These are phyloP conservation scores for Trichocladium antarcticum DNA, from an alignment of 495 filamentous ascomycete species.

Conservation along the genomic window DNA sequence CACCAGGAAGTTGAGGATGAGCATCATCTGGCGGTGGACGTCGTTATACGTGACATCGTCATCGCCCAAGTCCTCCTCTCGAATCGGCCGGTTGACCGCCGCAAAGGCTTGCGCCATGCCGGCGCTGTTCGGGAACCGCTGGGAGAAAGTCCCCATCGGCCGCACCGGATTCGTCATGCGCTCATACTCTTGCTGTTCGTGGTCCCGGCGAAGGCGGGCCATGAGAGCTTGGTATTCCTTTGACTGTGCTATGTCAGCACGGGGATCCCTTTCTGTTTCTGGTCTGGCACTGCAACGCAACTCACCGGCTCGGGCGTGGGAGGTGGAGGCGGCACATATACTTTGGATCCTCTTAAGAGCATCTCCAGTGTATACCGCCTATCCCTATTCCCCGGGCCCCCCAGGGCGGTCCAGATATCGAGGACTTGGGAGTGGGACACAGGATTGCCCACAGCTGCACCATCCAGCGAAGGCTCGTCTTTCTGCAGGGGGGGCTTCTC, in stretches of 20 bases:
- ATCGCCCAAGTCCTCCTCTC: slow-evolving; percentile 34
- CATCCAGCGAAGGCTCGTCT: slow-evolving; percentile 34
- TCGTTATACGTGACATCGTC: slow-evolving; percentile 54
- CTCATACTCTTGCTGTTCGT: slow-evolving; percentile 69
- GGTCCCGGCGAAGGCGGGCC: slow-evolving; percentile 66
- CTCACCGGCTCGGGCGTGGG: slow-evolving; percentile 70
- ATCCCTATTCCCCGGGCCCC: slow-evolving; percentile 16
- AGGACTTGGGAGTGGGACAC: slow-evolving; percentile 76
- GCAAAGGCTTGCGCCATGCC: slow-evolving; percentile 40
- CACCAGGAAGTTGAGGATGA: slow-evolving; percentile 64
- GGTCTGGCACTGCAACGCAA: background rate
- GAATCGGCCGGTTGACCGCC: slow-evolving; percentile 32
- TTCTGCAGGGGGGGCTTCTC: background rate
- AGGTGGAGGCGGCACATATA: slow-evolving; percentile 67
- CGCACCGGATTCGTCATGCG: slow-evolving; percentile 54
- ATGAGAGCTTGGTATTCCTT: slow-evolving; percentile 84
- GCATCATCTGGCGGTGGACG: slow-evolving; percentile 60
- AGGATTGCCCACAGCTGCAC: slow-evolving; percentile 49
- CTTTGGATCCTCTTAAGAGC: slow-evolving; percentile 56
- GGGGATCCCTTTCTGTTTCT: background rate
- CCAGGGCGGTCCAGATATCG: slow-evolving; percentile 49
- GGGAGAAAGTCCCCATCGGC: slow-evolving; percentile 45
- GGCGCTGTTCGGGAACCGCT: slow-evolving; percentile 44
- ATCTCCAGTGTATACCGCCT: slow-evolving; percentile 42
- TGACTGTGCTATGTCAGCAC: slow-evolving; percentile 42